Evolutionary conservation across 306 rosid species (phyloP).

Genomic region (Rubus idaeus): DNA sequence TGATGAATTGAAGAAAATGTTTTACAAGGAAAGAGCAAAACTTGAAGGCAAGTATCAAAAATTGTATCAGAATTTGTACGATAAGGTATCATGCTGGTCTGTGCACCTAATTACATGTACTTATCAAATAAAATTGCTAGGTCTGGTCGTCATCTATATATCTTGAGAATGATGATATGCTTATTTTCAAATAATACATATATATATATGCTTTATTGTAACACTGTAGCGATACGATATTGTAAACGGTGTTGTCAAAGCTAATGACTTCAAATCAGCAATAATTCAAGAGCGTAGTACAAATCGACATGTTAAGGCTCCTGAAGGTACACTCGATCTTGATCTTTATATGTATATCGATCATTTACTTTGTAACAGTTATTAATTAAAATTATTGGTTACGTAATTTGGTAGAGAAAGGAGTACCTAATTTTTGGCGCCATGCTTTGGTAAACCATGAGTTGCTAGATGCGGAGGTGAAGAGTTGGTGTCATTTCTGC

Average conservation of each 20-base stretch:
- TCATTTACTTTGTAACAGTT: too few relatives aligned
- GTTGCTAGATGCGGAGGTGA: too few relatives aligned
- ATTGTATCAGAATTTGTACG: constrained; percentile 66
- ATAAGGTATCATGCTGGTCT: constrained; percentile 41
- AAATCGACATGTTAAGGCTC: constrained; percentile 39
- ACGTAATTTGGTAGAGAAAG: too few relatives aligned
- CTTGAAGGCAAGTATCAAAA: constrained; percentile 83
- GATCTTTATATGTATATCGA: neutral
- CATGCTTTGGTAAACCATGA: too few relatives aligned
- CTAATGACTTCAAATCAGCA: constrained; percentile 22
- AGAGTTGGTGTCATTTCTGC: neutral
- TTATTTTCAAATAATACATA: neutral
- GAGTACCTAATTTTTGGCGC: too few relatives aligned
- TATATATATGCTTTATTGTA: neutral
- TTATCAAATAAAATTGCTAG: too few relatives aligned
- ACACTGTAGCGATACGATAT: constrained; percentile 58
- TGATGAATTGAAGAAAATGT: constrained; percentile 66
- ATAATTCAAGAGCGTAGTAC: neutral
- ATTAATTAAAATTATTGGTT: neutral
- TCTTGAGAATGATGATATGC: neutral
- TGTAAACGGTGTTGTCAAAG: constrained; percentile 68
- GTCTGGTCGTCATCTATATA: too few relatives aligned
- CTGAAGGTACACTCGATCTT: constrained; percentile 35
- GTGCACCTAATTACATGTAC: too few relatives aligned
- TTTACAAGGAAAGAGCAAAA: constrained; percentile 78